phyloP scores from a whole-genome alignment of 345 rosid genomes.

The Cardiospermum halicacabum region DNA sequence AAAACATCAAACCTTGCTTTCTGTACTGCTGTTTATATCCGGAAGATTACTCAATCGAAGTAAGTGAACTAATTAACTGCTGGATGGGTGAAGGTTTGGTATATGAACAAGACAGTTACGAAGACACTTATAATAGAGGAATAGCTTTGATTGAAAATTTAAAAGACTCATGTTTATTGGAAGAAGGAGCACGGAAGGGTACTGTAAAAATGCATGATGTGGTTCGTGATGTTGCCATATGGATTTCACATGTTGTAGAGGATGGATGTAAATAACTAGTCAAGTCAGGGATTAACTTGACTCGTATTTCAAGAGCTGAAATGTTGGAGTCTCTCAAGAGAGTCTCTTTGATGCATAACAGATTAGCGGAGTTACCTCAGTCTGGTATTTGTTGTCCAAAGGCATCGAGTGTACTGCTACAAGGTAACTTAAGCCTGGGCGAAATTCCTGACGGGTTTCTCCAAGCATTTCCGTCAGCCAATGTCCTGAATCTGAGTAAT shows the following conservation, averaged over 20 bases:
- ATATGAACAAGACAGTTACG: conserved; percentile 19
- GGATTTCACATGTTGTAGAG: neutral
- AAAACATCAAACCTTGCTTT: conserved; percentile 16
- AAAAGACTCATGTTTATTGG: conserved; percentile 32
- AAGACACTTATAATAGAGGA: conserved; percentile 23
- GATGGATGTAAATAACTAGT: no score
- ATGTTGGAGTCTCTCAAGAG: neutral
- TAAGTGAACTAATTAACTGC: conserved; percentile 27
- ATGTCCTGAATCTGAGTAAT: conserved; percentile 27
- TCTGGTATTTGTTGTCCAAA: no score
- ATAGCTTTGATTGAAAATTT: conserved; percentile 21
- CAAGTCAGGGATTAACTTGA: no score
- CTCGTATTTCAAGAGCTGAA: no score
- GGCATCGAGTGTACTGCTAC: conserved; percentile 17
- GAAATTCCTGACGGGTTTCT: conserved; percentile 26
- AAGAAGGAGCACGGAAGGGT: conserved; percentile 26
- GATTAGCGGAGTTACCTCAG: conserved; percentile 14
- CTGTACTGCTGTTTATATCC: conserved; percentile 31
- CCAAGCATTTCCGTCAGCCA: conserved; percentile 16
- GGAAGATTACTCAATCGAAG: conserved; percentile 20
- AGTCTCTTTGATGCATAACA: conserved; percentile 24
- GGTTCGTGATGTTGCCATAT: conserved; percentile 26
- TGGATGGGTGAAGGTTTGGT: conserved; percentile 32
- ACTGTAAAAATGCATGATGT: conserved; percentile 24
- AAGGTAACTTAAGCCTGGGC: conserved; percentile 23